Evolutionary conservation across 768 basidiomycete species (phyloP).

Genomic region (Hysterangium stoloniferum): DNA sequence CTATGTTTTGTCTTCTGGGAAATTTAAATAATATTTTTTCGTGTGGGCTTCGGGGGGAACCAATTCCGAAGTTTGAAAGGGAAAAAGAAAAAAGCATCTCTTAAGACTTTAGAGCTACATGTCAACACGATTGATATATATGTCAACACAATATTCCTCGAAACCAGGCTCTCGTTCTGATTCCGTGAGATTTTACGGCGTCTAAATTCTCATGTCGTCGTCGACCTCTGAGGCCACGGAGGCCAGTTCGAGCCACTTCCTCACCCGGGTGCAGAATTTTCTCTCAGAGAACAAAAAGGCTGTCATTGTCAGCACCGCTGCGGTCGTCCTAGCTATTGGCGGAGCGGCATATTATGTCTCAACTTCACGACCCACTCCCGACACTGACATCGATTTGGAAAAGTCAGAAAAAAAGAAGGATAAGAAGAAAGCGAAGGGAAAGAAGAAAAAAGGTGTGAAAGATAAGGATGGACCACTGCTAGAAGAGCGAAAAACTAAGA

Average conservation of each 20-base stretch:
- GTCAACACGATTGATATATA: too few relatives aligned
- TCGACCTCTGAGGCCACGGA: not conserved
- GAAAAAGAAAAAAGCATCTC: too few relatives aligned
- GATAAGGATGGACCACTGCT: slow-evolving; percentile 67
- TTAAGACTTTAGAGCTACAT: too few relatives aligned
- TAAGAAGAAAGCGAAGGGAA: slow-evolving; percentile 38
- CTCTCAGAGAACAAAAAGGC: slow-evolving; percentile 73
- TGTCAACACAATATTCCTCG: too few relatives aligned
- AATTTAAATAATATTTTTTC: too few relatives aligned
- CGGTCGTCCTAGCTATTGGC: slow-evolving; percentile 61
- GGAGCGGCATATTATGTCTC: slow-evolving; percentile 73
- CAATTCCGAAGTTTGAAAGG: too few relatives aligned
- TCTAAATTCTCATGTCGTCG: slow-evolving; percentile 9
- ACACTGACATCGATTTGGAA: slow-evolving; percentile 25
- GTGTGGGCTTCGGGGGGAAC: too few relatives aligned
- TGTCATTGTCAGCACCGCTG: slow-evolving; percentile 65
- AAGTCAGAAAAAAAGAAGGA: slow-evolving; percentile 38
- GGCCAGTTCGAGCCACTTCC: slow-evolving; percentile 11
- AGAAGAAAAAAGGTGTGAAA: slow-evolving; percentile 53
- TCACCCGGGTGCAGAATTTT: slow-evolving; percentile 24
- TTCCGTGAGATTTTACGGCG: too few relatives aligned
- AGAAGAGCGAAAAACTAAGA: slow-evolving; percentile 58
- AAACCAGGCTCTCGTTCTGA: too few relatives aligned
- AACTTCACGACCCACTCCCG: slow-evolving; percentile 34
- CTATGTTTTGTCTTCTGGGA: too few relatives aligned